Conservation (phyloP, 2,329 filamentous ascomycete genomes). For the Xylariales sp. region DNA sequence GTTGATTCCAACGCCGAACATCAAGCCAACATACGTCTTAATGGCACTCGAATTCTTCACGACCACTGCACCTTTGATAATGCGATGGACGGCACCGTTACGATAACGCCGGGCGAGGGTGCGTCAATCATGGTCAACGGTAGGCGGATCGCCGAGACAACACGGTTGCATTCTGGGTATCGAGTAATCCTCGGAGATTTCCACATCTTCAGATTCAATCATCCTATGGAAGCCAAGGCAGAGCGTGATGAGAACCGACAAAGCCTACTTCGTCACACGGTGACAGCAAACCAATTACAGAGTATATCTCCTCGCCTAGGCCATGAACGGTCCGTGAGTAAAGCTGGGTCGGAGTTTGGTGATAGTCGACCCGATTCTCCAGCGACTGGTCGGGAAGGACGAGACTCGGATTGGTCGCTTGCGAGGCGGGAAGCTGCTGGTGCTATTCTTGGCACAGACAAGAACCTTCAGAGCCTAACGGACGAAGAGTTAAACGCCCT, state of each 20-base stretch:
- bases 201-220: constrained; percentile 98
- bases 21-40: constrained; percentile 89
- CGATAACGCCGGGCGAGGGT: constrained; percentile 86
- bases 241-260: constrained; percentile 89
- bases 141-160: constrained; percentile 85
- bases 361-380: constrained; percentile 85
- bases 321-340: constrained; percentile 85
- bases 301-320: constrained; percentile 65
- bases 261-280: constrained; percentile 86
- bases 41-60: constrained; percentile 90
- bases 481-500: constrained; percentile 95
- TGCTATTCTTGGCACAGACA: constrained; percentile 88
- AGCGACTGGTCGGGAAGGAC: constrained; percentile 72
- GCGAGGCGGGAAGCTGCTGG: constrained; percentile 93
- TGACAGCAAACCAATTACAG: constrained; percentile 71
- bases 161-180: constrained; percentile 88
- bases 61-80: constrained; percentile 97
- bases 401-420: constrained; percentile 95
- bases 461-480: constrained; percentile 88
- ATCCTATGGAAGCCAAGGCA: constrained; percentile 93
- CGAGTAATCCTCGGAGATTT: constrained; percentile 97
- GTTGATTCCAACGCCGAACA: constrained; percentile 82
- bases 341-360: constrained; percentile 80
- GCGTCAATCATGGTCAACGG: constrained; percentile 99
- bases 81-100: constrained; percentile 86